These are phyloP conservation scores for Cercospora zeae-maydis DNA, from an alignment of 2,329 filamentous ascomycete genomes.

Conservation along the genomic window DNA sequence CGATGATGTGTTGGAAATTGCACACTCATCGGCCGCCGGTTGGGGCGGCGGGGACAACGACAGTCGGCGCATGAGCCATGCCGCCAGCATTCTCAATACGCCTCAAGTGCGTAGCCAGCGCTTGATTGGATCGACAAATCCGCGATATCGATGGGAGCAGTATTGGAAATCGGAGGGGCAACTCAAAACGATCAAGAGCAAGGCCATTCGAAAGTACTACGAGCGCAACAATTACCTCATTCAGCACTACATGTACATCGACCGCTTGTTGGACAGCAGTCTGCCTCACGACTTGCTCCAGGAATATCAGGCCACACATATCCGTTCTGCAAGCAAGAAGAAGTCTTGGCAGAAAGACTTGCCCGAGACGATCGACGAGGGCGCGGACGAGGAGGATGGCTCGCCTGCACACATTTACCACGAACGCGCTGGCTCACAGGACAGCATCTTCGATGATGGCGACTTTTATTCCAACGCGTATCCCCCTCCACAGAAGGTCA, in stretches of 20 bases:
- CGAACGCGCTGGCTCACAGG: conserved; percentile 25
- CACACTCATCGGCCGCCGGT: conserved; percentile 12
- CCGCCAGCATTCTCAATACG: conserved; percentile 45
- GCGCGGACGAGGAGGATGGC: conserved; percentile 37
- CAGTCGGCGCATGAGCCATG: conserved; percentile 42
- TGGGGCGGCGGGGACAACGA: conserved; percentile 36
- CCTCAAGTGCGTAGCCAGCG: conserved; percentile 77
- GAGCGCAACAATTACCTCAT: conserved; percentile 84
- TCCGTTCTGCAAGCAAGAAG: conserved; percentile 12
- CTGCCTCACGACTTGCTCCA: conserved; percentile 89
- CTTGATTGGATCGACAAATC: conserved; percentile 84
- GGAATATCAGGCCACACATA: conserved; percentile 64
- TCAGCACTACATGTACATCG: conserved; percentile 90
- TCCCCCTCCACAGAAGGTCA: conserved; percentile 50
- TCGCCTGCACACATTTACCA: conserved; percentile 24
- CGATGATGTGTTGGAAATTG: conserved; percentile 12
- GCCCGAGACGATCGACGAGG: conserved; percentile 73
- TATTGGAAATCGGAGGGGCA: conserved; percentile 83
- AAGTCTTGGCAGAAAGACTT: conserved; percentile 46
- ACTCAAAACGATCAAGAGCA: conserved; percentile 66
- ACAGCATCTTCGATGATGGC: conserved; percentile 23
- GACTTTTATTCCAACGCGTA: conserved; percentile 25
- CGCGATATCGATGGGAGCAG: conserved; percentile 75
- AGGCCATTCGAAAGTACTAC: conserved; percentile 78
- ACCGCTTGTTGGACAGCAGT: conserved; percentile 82